Evolutionary conservation across 495 filamentous ascomycete genomes (phyloP), one percentile per base, ranked within the genome.

Genomic region (Podospora comata): DNA sequence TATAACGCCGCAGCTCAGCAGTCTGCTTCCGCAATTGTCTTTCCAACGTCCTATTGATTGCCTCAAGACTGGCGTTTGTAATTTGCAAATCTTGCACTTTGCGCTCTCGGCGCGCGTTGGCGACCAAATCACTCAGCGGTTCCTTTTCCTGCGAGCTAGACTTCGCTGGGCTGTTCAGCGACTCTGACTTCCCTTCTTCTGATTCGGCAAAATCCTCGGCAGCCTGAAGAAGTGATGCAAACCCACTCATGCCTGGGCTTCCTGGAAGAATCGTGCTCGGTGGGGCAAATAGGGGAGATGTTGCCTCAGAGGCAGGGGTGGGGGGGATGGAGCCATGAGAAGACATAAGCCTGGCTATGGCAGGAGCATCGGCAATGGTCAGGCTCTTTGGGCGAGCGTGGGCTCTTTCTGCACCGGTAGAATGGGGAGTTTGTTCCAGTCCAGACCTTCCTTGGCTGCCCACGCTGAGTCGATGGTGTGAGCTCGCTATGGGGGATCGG

Each of bases 31-130:
- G 86, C 78, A 99, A 87, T 72, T 97, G 92, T 11, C 91, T 85
- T 77, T 99, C 95, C 1, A 99, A 81, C 0, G 92, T 93, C 61
- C 93, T 87, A 73, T 99, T 99, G 79, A 99, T 97, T n/a, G 96
- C 96, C 32, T 97, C 85, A 7, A 99, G 86, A 26, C 93, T 97
- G 2, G 92, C 94, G 71, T 99, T 99, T 69, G 91, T 96, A 68
- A 99, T 99, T 74, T 99, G 92, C n/a, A 99, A 82, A 76, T 99
- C 95, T 71, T 98, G 82, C 32, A 99, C 94, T 78, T 97, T 98
- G 66, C 95, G 88, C 78, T 97, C 95, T 6, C 91, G 88, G 18
- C 95, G 88, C 6, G 95, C 95, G 77, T 91, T 94, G 13, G 90
- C 85, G 2, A 93, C 92, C 9, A 89, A 74, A 53, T 93, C 92